Base-by-base conservation (phyloP, 352 stramenopile genomes). In the Thraustochytrium striatum region DNA sequence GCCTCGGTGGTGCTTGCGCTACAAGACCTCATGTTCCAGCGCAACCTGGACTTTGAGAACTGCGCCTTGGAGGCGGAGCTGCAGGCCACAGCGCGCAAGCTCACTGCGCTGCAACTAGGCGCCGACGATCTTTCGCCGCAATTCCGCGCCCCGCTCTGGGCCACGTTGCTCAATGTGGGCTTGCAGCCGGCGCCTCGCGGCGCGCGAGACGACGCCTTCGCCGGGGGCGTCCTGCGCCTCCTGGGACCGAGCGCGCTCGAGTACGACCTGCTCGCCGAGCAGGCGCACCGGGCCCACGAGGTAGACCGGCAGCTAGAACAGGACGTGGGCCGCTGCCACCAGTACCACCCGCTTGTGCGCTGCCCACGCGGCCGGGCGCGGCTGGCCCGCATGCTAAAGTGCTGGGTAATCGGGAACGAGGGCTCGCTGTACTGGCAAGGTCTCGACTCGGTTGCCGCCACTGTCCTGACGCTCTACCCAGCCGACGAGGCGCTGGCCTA, bases 401-500 rank as follows among this genome's bases (percentile, higher is more conserved):
- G 41, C 19, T 75, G 65, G 65, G 9, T 58, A 30, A 21, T 75
- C 28, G 61, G 52, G 11, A 16, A 75, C 47, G 21, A 30, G 39
- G 19, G 52, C 11, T 30, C 41, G 11, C 41, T 38, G 19, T 75
- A 75, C 50, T 75, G 65, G 65, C 65, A 75, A 32, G 65, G 65
- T 13, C 43, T 75, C 41, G 65, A 75, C 32, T 62, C 44, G 32
- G 30, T 75, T 8, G 65, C 65, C n/a, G 65, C 65, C n/a, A 41
- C 65, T 3, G 0, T 75, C 3, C 50, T 30, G 11, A 32, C 36
- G 21, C 32, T 75, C 9, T 72, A 33, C 28, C 65, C 65, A 11
- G 65, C 41, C 25, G 50, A 75, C 44, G 65, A 72, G 50, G 11
- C 65, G 0, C 8, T 25, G 11, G n/a, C 65, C 7, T 72, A 61